Conservation (phyloP, 768 basidiomycete genomes). For the Pluteus cervinus region DNA sequence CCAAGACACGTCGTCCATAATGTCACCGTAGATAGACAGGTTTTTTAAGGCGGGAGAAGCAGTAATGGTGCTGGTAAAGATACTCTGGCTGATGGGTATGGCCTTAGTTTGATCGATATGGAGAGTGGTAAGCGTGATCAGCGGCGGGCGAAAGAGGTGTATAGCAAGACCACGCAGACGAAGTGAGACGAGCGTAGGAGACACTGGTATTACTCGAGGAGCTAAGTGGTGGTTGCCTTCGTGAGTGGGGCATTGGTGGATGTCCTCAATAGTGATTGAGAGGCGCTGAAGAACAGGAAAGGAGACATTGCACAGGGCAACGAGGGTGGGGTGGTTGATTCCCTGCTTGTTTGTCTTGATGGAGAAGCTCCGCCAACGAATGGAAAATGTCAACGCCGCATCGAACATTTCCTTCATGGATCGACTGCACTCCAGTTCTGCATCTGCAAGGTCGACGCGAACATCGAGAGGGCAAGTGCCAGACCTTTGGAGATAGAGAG, state of each 20-base stretch:
- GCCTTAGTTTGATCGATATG: conserved; percentile 37
- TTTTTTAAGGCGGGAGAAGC: conserved; percentile 26
- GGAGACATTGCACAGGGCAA: conserved; percentile 18
- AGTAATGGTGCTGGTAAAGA: conserved; percentile 30
- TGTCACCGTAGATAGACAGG: conserved; percentile 40
- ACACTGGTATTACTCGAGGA: too few species aligned
- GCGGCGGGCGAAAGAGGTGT: conserved; percentile 30
- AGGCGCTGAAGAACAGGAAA: conserved; percentile 32
- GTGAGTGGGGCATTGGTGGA: too few species aligned
- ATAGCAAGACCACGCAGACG: conserved; percentile 40
- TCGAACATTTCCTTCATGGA: conserved; percentile 18
- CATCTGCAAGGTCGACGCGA: conserved; percentile 17
- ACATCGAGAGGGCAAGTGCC: conserved; percentile 24
- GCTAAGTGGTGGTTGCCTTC: too few species aligned
- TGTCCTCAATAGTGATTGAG: conserved; percentile 29
- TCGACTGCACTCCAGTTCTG: conserved; percentile 1
- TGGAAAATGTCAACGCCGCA: conserved; percentile 22
- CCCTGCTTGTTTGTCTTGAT: conserved; percentile 17
- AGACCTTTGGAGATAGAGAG: conserved; percentile 29
- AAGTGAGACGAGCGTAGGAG: conserved; percentile 28
- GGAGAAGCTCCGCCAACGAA: conserved; percentile 30
- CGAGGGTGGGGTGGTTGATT: conserved; percentile 24
- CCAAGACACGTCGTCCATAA: conserved; percentile 24
- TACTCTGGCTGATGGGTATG: conserved; percentile 27
- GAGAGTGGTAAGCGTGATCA: conserved; percentile 29